Evolutionary conservation across 306 rosid species (phyloP).

Genomic region (Sesbania bispinosa): DNA sequence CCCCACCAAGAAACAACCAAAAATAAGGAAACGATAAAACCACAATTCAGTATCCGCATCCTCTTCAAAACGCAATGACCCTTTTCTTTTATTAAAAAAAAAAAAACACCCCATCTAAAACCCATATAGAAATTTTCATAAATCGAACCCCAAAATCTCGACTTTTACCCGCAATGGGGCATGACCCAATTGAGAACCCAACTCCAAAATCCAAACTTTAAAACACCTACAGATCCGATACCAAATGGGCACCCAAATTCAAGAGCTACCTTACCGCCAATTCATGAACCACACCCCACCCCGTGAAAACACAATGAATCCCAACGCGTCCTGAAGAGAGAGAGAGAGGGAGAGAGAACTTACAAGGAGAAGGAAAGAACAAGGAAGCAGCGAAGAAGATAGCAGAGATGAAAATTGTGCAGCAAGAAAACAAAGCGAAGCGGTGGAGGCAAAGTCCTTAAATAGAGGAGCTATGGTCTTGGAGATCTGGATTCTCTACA

Average conservation of each 20-base stretch:
- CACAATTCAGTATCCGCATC: not conserved
- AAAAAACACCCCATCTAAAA: not conserved
- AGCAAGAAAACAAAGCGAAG: not conserved
- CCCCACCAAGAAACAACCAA: not conserved
- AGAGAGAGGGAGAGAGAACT: not conserved
- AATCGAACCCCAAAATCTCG: not conserved
- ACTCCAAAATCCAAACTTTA: not conserved
- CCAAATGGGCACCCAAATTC: not conserved
- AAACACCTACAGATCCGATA: not conserved
- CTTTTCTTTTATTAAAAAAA: no score
- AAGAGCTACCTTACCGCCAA: not conserved
- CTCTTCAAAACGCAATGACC: not conserved
- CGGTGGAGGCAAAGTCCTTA: not conserved
- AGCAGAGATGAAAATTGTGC: not conserved
- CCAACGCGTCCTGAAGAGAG: not conserved
- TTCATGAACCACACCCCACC: no score
- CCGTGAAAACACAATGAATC: not conserved
- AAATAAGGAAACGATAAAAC: not conserved
- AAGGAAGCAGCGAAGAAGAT: not conserved
- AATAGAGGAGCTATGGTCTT: not conserved
- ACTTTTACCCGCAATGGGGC: not conserved
- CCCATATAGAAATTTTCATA: not conserved
- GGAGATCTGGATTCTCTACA: conserved; percentile 27
- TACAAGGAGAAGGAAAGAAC: not conserved
- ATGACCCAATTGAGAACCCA: not conserved